Conservation (phyloP, 805 yeast species). For the Priceomyces melissophilus region DNA sequence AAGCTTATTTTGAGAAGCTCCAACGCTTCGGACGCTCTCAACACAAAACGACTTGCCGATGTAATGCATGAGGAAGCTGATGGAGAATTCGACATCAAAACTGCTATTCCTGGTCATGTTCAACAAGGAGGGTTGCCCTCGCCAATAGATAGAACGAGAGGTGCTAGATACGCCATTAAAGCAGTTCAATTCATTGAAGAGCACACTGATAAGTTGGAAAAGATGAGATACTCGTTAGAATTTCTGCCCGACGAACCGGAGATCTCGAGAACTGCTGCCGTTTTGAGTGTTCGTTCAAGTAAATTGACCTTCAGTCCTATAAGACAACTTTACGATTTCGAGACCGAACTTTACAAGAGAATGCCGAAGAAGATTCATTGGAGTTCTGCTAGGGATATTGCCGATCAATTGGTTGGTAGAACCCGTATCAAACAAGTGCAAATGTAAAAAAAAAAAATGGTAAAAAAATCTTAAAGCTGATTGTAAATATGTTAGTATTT, state of each 20-base stretch:
- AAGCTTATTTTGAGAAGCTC: conserved; percentile 82
- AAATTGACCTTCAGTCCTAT: conserved; percentile 73
- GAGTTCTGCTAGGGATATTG: conserved; percentile 69
- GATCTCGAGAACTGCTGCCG: conserved; percentile 59
- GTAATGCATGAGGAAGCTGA: conserved; percentile 77
- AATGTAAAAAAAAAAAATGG: background rate
- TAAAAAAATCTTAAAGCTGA: background rate
- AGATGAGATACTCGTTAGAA: conserved; percentile 23
- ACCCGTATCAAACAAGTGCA: conserved; percentile 13
- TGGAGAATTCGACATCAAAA: conserved; percentile 81
- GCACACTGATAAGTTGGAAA: conserved; percentile 16
- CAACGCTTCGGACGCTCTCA: conserved; percentile 75
- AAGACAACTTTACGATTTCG: conserved; percentile 76
- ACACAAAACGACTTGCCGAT: conserved; percentile 78
- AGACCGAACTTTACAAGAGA: conserved; percentile 76
- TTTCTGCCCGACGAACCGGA: conserved; percentile 32
- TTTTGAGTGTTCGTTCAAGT: conserved; percentile 78
- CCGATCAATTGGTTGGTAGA: conserved; percentile 83
- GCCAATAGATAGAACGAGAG: conserved; percentile 88
- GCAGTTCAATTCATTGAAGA: conserved; percentile 87
- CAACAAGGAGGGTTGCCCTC: conserved; percentile 97
- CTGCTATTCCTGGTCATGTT: conserved; percentile 96
- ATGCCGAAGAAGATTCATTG: conserved; percentile 89
- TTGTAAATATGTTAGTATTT: background rate
- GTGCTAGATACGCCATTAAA: conserved; percentile 84